phyloP scores from a whole-genome alignment of 345 rosid species.

The Punica granatum region DNA sequence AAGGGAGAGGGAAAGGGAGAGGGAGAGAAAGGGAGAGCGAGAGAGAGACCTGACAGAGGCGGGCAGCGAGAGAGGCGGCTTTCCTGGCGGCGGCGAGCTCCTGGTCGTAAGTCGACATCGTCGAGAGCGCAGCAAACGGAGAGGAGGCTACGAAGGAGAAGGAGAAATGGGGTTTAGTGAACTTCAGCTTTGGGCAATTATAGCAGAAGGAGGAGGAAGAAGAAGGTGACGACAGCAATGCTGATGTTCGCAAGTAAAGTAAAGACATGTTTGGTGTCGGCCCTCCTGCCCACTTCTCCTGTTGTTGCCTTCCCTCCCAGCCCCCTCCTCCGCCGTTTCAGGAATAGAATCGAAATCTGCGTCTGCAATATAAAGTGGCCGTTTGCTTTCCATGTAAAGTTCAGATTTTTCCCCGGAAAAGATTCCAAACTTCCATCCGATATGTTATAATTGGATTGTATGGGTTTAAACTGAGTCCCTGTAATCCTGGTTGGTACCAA shows the following conservation, averaged over 20 bases:
- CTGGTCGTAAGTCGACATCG: conserved; percentile 65
- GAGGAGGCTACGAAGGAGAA: neutral
- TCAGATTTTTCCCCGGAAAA: too few species aligned
- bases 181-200: neutral
- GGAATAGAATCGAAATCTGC: too few species aligned
- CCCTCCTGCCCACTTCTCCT: too few species aligned
- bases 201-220: neutral
- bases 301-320: too few species aligned
- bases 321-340: too few species aligned
- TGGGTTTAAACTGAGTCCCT: too few species aligned
- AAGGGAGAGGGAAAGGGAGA: conserved; percentile 1
- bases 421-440: too few species aligned
- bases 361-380: too few species aligned
- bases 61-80: conserved; percentile 83
- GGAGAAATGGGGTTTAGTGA: neutral
- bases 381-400: too few species aligned
- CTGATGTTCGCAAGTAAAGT: neutral
- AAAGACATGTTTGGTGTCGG: conserved; percentile 2
- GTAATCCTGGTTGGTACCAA: too few species aligned
- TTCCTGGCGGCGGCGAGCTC: conserved; percentile 89
- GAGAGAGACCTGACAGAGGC: conserved; percentile 66
- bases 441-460: too few species aligned
- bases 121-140: neutral
- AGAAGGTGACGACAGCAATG: neutral
- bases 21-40: neutral